Evolutionary conservation across 2,329 filamentous ascomycete genomes (phyloP).

Genomic region (Diaporthe longicolla): DNA sequence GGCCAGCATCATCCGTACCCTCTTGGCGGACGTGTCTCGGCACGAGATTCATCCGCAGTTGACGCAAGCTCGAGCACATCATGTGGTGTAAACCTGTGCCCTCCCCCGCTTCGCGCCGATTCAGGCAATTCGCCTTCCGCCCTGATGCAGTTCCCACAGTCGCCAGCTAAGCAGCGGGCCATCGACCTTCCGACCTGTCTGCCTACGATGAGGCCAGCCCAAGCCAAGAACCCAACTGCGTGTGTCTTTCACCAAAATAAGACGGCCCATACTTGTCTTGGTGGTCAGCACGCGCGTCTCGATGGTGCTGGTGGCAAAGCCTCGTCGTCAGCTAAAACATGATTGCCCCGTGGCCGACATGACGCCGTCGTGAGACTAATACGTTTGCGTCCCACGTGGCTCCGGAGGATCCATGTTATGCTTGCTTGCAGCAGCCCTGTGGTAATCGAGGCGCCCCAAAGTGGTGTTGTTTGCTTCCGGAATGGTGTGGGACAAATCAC

Average conservation of each 20-base stretch:
- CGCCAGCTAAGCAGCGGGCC: not conserved
- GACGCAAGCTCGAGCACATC: not conserved
- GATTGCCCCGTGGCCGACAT: not conserved
- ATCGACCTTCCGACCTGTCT: not conserved
- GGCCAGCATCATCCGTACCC: no score
- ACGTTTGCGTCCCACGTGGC: not conserved
- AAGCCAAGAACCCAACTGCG: slow-evolving; percentile 3
- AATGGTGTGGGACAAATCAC: not conserved
- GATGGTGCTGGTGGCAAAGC: slow-evolving; percentile 18
- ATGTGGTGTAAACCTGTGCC: not conserved
- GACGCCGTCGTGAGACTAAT: slow-evolving; percentile 24
- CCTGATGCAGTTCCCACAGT: not conserved
- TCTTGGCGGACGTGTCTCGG: not conserved
- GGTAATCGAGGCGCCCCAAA: not conserved
- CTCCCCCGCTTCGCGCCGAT: not conserved
- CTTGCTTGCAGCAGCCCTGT: not conserved
- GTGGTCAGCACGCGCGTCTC: slow-evolving; percentile 33
- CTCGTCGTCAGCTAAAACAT: slow-evolving; percentile 22
- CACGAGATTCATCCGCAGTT: slow-evolving; percentile 1
- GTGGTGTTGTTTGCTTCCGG: not conserved
- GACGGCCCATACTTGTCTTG: not conserved
- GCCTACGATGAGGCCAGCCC: not conserved
- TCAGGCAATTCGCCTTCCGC: not conserved
- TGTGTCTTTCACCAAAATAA: not conserved
- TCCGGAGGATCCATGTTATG: not conserved